phyloP scores from a whole-genome alignment of 441 rosid species.

The Macaranga tanarius region DNA sequence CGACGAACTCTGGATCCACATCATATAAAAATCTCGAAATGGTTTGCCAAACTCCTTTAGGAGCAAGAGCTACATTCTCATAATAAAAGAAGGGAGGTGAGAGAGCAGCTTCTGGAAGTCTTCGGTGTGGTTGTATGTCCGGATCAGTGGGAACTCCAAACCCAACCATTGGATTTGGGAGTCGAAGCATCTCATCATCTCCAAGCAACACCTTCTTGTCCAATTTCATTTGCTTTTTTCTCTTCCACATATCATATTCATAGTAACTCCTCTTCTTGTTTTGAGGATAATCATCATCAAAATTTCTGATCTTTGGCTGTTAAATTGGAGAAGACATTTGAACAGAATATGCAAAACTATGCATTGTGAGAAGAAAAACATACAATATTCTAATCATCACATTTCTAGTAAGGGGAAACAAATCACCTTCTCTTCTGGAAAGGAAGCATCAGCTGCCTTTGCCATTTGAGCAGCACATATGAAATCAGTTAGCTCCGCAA shows the following conservation, averaged over 20 bases:
- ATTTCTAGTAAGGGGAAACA: conserved; percentile 16
- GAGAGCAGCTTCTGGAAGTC: conserved; percentile 52
- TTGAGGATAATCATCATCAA: conserved; percentile 22
- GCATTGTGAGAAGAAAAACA: neutral
- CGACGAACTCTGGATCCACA: conserved; percentile 78
- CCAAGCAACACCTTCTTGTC: conserved; percentile 28
- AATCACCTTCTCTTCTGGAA: conserved; percentile 53
- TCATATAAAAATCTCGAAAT: conserved; percentile 64
- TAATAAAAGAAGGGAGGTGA: conserved; percentile 86
- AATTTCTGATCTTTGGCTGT: conserved; percentile 49
- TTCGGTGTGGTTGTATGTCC: conserved; percentile 30
- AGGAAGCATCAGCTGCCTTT: conserved; percentile 50
- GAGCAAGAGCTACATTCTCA: conserved; percentile 89
- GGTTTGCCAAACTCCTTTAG: conserved; percentile 84
- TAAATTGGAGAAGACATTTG: conserved; percentile 7
- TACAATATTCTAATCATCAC: neutral
- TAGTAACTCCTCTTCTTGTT: conserved; percentile 49
- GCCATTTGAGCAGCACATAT: conserved; percentile 79
- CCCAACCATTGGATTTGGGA: conserved; percentile 89
- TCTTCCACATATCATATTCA: conserved; percentile 26
- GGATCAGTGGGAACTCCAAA: conserved; percentile 71
- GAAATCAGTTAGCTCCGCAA: conserved; percentile 69
- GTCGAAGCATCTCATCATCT: conserved; percentile 55
- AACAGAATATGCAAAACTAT: conserved; percentile 4
- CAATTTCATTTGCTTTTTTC: conserved; percentile 31